A percentile compares a stretch with the other conserved stretches of the same genome.
Evolutionary conservation across 2,329 filamentous ascomycete species (phyloP).

Genomic region (Colletotrichum filicis): DNA sequence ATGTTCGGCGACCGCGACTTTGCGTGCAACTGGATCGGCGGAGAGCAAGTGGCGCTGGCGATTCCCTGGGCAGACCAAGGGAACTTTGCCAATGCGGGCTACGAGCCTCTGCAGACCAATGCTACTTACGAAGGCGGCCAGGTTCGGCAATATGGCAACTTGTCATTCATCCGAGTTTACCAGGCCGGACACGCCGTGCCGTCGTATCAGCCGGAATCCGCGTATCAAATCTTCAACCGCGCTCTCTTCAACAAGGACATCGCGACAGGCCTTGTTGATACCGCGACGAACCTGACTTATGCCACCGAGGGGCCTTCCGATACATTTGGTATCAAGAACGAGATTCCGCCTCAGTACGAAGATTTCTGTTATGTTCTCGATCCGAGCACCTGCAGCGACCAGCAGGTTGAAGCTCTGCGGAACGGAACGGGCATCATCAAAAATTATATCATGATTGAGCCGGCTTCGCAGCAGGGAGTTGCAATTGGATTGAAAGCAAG

Average conservation of each 20-base stretch:
- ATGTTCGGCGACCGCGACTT: constrained; percentile 64
- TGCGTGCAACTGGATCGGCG: constrained; percentile 68
- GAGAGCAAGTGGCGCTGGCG: constrained; percentile 55
- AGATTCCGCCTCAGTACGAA: constrained; percentile 37
- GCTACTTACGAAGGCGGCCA: constrained; percentile 69
- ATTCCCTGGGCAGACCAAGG: constrained; percentile 45
- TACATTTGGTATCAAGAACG: constrained; percentile 35
- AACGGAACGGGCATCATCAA: constrained; percentile 62
- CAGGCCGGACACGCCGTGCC: constrained; percentile 68
- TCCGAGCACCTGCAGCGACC: constrained; percentile 48
- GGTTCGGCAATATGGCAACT: constrained; percentile 75
- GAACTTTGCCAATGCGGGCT: constrained; percentile 60
- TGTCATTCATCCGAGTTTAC: constrained; percentile 68
- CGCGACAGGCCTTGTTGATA: constrained; percentile 38
- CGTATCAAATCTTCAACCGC: constrained; percentile 61
- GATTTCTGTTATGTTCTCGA: constrained; percentile 41
- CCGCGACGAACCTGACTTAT: constrained; percentile 33
- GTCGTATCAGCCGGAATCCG: constrained; percentile 59
- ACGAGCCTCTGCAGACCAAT: constrained; percentile 70
- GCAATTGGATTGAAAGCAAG: background rate
- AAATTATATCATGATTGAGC: constrained; percentile 39
- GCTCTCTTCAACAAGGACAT: constrained; percentile 44
- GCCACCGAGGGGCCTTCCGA: constrained; percentile 37
- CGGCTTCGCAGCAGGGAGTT: background rate
- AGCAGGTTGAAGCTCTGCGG: constrained; percentile 62